Percentiles rank a stretch among this genome's conserved stretches.
phyloP scores from a whole-genome alignment of 192 early-diverging fungal genomes.

The Backusella tuberculispora region DNA sequence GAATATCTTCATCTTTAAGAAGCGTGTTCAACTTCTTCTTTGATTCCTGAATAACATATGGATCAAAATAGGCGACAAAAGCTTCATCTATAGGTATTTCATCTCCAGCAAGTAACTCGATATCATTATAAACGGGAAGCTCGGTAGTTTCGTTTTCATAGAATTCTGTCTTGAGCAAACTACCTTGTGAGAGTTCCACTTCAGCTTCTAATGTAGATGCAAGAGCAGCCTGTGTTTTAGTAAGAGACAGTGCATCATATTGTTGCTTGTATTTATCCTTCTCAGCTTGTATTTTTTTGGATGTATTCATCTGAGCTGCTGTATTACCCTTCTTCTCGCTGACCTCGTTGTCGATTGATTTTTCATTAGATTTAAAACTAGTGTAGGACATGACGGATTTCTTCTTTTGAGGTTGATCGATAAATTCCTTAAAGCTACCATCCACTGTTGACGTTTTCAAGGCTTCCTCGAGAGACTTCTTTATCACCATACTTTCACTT shows the following conservation, averaged over 20 bases:
- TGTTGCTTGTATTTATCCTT: conserved; percentile 30
- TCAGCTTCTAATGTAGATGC: conserved; percentile 31
- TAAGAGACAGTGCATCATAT: conserved; percentile 1
- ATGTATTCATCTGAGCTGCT: neutral
- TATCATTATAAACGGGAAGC: neutral
- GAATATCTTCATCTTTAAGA: neutral
- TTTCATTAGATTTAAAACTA: neutral
- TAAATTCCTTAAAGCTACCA: neutral
- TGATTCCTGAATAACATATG: neutral
- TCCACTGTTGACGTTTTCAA: neutral
- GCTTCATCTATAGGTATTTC: neutral
- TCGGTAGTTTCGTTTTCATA: conserved; percentile 1
- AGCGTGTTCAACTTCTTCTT: conserved; percentile 16
- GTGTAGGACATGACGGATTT: neutral
- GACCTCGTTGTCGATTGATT: neutral
- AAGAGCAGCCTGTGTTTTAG: conserved; percentile 11
- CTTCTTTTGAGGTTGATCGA: neutral
- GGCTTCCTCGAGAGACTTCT: neutral
- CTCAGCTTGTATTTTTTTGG: conserved; percentile 19
- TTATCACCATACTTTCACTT: conserved; percentile 18
- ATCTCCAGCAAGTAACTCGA: neutral
- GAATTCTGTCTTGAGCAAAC: neutral
- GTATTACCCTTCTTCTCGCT: neutral
- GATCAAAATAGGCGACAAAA: conserved; percentile 18
- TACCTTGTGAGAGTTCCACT: conserved; percentile 31